These are phyloP conservation scores for Fusarium palustre DNA, from an alignment of 2,329 filamentous ascomycete genomes.

Conservation along the genomic window DNA sequence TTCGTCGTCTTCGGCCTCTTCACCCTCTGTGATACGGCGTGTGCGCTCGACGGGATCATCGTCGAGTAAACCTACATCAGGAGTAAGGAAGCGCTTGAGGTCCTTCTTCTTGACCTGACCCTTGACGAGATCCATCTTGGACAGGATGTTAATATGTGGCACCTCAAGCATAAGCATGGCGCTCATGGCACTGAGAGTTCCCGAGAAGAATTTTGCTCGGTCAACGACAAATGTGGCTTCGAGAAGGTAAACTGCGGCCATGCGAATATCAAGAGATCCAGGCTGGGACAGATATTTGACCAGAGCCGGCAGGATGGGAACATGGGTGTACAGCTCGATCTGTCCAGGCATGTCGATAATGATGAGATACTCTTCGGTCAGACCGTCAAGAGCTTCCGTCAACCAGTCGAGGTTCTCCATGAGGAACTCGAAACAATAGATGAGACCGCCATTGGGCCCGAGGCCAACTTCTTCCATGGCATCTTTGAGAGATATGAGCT, in stretches of 20 bases:
- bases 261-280: conserved; percentile 86
- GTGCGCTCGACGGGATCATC: conserved; percentile 74
- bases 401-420: conserved; percentile 95
- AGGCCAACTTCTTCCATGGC: conserved; percentile 95
- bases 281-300: conserved; percentile 82
- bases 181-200: conserved; percentile 95
- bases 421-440: conserved; percentile 97
- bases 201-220: conserved; percentile 96
- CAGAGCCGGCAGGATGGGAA: conserved; percentile 88
- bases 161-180: conserved; percentile 99
- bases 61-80: conserved; percentile 84
- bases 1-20: conserved; percentile 62
- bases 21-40: conserved; percentile 55
- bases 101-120: conserved; percentile 89
- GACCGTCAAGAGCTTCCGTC: conserved; percentile 82
- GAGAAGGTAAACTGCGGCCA: conserved; percentile 93
- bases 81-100: conserved; percentile 88
- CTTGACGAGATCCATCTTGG: conserved; percentile 97
- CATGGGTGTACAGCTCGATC: conserved; percentile 98
- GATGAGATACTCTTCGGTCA: conserved; percentile 96
- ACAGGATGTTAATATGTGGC: conserved; percentile 94
- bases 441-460: conserved; percentile 90
- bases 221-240: conserved; percentile 97
- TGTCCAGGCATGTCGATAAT: conserved; percentile 99
- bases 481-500: conserved; percentile 92